These are phyloP conservation scores for Neurospora tetrasperma DNA, from an alignment of 495 filamentous ascomycete genomes.

Conservation along the genomic window DNA sequence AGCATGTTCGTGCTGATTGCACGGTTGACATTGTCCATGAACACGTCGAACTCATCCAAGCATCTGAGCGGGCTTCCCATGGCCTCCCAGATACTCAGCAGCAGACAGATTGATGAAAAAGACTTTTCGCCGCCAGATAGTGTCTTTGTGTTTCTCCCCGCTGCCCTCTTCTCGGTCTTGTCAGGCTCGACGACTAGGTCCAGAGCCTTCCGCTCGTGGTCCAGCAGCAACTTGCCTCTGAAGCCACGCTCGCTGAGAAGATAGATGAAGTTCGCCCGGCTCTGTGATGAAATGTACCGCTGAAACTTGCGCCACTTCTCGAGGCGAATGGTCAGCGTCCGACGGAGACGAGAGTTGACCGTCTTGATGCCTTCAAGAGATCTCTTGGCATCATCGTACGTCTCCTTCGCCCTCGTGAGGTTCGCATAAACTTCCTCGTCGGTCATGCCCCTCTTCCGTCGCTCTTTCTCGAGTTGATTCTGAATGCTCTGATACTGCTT, in stretches of 20 bases:
- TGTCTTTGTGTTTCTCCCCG: conserved; percentile 76
- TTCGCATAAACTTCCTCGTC: conserved; percentile 51
- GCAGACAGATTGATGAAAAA: conserved; percentile 89
- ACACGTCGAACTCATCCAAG: conserved; percentile 97
- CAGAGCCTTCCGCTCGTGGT: conserved; percentile 61
- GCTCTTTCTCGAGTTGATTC: conserved; percentile 36
- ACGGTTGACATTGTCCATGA: conserved; percentile 96
- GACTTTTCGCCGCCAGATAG: conserved; percentile 95
- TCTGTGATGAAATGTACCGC: conserved; percentile 68
- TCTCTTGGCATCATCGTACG: conserved; percentile 28
- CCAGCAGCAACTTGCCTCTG: conserved; percentile 65
- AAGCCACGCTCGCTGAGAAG: conserved; percentile 83
- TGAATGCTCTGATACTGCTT: conserved; percentile 50
- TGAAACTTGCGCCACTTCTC: conserved; percentile 75
- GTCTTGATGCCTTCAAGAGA: conserved; percentile 36
- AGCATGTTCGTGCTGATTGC: conserved; percentile 94
- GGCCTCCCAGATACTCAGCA: conserved; percentile 91
- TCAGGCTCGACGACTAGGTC: conserved; percentile 80
- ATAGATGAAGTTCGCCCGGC: conserved; percentile 76
- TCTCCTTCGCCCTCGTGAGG: conserved; percentile 23
- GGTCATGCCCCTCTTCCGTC: conserved; percentile 44
- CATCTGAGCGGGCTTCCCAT: conserved; percentile 94
- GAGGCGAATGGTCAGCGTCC: conserved; percentile 57
- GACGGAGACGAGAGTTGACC: conserved; percentile 48
- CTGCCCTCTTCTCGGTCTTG: conserved; percentile 51